A percentile compares a stretch with the other conserved stretches of the same genome.
These are phyloP conservation scores for Acrocalymma vagum DNA, from an alignment of 2,329 filamentous ascomycete genomes.

Conservation along the genomic window DNA sequence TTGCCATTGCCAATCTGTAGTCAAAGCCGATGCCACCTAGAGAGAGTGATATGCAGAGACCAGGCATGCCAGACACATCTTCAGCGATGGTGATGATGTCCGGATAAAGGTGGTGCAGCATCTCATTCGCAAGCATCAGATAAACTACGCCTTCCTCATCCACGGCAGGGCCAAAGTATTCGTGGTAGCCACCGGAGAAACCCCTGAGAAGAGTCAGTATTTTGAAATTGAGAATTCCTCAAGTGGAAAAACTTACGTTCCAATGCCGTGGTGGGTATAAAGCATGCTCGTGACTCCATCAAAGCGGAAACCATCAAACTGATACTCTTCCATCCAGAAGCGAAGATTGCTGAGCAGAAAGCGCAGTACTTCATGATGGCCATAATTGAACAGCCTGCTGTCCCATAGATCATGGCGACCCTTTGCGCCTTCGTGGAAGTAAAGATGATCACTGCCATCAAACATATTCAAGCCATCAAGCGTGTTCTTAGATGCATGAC, in stretches of 20 bases:
- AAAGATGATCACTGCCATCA: conserved; percentile 92
- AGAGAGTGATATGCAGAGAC: conserved; percentile 85
- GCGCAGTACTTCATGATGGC: conserved; percentile 90
- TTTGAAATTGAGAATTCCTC: too few species aligned
- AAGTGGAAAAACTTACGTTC: conserved; percentile 78
- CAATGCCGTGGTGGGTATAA: conserved; percentile 94
- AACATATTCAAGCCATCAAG: conserved; percentile 95
- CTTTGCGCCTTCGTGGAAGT: conserved; percentile 88
- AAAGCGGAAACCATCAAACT: conserved; percentile 96
- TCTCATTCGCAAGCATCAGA: conserved; percentile 94
- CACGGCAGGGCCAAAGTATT: conserved; percentile 90
- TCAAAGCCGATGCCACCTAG: conserved; percentile 95
- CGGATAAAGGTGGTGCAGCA: conserved; percentile 91
- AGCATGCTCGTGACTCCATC: conserved; percentile 99
- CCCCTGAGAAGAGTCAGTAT: conserved; percentile 65
- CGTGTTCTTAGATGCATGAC: conserved; percentile 97
- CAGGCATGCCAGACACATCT: conserved; percentile 98
- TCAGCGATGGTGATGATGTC: conserved; percentile 91
- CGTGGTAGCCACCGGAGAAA: conserved; percentile 97
- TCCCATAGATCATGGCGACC: conserved; percentile 95
- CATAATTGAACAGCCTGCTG: conserved; percentile 96
- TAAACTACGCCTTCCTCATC: conserved; percentile 96
- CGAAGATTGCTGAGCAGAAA: conserved; percentile 94
- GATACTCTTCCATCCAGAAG: conserved; percentile 99
- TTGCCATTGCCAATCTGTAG: conserved; percentile 95